Percentiles rank a stretch among this genome's conserved stretches.
These are phyloP conservation scores for Podaxis sp. DNA, from an alignment of 768 basidiomycete species.

Conservation along the genomic window DNA sequence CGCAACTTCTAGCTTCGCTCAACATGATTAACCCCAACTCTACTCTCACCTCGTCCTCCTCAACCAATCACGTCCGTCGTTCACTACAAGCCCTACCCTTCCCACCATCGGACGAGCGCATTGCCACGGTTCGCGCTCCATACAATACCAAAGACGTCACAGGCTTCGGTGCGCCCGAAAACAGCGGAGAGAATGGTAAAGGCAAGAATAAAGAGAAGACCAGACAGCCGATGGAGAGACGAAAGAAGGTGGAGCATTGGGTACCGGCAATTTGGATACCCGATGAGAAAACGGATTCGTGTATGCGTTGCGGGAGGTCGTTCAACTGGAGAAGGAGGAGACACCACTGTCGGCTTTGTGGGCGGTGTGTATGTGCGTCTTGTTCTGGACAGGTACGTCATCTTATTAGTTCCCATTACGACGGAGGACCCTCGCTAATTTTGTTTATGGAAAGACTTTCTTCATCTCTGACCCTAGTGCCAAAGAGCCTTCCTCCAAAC, in stretches of 20 bases:
- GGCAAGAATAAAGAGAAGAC: constrained; percentile 15
- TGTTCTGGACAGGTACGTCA: constrained; percentile 75
- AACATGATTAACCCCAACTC: constrained; percentile 74
- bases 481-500: constrained; percentile 39
- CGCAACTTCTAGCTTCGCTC: constrained; percentile 62
- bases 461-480: constrained; percentile 60
- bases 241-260: constrained; percentile 71
- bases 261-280: constrained; percentile 93
- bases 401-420: constrained; percentile 1
- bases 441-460: constrained; percentile 60
- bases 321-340: constrained; percentile 79
- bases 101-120: constrained; percentile 46
- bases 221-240: constrained; percentile 25
- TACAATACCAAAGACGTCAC: constrained; percentile 11
- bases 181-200: constrained; percentile 17
- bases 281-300: constrained; percentile 74
- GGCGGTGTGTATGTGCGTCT: constrained; percentile 76
- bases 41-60: constrained; percentile 73
- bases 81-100: constrained; percentile 72
- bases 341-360: constrained; percentile 86
- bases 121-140: constrained; percentile 25
- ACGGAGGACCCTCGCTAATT: background rate
- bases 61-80: constrained; percentile 70
- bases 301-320: constrained; percentile 76
- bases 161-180: constrained; percentile 9